These are phyloP conservation scores for Solanum peruvianum DNA, from an alignment of 257 asterid species.

Conservation along the genomic window DNA sequence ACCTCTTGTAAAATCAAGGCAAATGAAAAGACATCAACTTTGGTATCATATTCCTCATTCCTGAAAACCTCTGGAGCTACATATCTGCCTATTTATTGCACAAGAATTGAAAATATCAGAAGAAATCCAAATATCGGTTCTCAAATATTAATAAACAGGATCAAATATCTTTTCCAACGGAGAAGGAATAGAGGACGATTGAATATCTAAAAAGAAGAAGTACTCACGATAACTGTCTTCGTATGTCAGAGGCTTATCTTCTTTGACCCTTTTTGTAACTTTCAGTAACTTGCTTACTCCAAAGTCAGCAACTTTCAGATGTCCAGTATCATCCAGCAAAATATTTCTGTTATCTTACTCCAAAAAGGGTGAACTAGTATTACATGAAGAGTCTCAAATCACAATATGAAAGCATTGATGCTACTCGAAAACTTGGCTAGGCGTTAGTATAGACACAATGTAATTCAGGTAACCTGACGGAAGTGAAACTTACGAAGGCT, in stretches of 20 bases:
- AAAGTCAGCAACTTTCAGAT: conserved; percentile 92
- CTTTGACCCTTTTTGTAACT: conserved; percentile 63
- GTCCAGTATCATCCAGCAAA: conserved; percentile 91
- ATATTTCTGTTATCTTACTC: conserved; percentile 58
- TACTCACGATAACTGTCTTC: conserved; percentile 72
- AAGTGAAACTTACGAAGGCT: conserved; percentile 73
- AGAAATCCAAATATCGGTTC: background rate
- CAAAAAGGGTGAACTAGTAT: background rate
- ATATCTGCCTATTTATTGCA: conserved; percentile 58
- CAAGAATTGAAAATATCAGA: background rate
- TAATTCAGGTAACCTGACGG: background rate
- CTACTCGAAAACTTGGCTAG: background rate
- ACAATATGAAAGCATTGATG: background rate
- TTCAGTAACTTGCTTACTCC: conserved; percentile 82
- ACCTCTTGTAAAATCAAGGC: conserved; percentile 93
- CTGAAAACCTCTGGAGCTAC: conserved; percentile 86
- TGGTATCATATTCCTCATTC: conserved; percentile 84
- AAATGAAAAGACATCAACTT: conserved; percentile 95
- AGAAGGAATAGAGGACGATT: background rate
- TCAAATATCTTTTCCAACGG: background rate
- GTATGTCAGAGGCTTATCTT: conserved; percentile 39
- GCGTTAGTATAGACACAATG: background rate
- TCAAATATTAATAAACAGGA: background rate
- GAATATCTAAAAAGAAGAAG: background rate
- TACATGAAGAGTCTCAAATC: background rate